phyloP scores from a whole-genome alignment of 345 rosid species.

The Toxicodendron radicans region DNA sequence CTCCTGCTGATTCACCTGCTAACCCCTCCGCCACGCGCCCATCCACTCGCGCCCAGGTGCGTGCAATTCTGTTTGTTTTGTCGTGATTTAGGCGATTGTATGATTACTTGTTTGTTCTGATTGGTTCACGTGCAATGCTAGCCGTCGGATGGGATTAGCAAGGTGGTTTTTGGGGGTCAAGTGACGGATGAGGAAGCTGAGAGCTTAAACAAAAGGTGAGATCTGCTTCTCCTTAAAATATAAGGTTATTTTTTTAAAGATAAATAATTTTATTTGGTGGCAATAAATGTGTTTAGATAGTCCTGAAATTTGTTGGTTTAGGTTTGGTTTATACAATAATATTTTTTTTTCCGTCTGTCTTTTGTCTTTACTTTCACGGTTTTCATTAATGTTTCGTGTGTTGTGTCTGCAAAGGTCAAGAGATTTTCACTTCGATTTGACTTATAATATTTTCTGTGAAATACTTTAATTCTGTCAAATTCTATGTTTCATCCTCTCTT shows the following conservation, averaged over 20 bases:
- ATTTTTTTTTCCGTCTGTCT: background rate
- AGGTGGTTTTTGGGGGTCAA: slow-evolving; percentile 97
- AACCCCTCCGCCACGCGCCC: slow-evolving; percentile 58
- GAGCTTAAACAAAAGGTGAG: slow-evolving; percentile 80
- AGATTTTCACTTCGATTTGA: slow-evolving; percentile 10
- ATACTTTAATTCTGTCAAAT: background rate
- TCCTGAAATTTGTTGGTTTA: background rate
- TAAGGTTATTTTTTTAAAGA: background rate
- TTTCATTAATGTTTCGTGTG: slow-evolving; percentile 2
- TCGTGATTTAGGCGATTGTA: background rate
- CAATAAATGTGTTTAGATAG: background rate
- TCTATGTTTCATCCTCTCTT: background rate
- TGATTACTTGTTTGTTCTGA: slow-evolving; percentile 11
- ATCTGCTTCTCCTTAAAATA: slow-evolving; percentile 34
- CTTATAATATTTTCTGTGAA: no score
- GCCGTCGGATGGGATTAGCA: slow-evolving; percentile 97
- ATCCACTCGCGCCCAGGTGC: slow-evolving; percentile 66
- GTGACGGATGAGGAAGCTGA: slow-evolving; percentile 91
- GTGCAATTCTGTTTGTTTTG: background rate
- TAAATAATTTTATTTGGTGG: slow-evolving; percentile 5
- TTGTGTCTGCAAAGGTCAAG: background rate
- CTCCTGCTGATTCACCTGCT: slow-evolving; percentile 43
- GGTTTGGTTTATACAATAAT: background rate
- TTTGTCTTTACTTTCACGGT: slow-evolving; percentile 6
- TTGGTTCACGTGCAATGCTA: slow-evolving; percentile 23